Conservation (phyloP, 352 stramenopile genomes). For the Globisporangium paroecandrum region DNA sequence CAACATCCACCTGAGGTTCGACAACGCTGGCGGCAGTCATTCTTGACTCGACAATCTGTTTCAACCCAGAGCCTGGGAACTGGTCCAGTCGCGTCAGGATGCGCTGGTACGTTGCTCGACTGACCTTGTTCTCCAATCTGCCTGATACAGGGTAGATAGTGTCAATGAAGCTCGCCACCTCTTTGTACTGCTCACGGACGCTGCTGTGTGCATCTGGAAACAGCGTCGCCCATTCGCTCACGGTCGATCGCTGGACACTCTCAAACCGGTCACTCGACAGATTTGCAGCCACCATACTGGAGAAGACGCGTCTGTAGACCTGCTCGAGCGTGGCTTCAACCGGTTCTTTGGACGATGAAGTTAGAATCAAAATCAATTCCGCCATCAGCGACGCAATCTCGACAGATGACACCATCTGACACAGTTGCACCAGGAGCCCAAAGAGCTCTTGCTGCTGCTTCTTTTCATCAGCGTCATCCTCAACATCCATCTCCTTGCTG, state of each 20-base stretch:
- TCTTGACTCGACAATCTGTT: slow-evolving; percentile 19
- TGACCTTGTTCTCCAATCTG: background rate
- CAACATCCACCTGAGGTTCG: background rate
- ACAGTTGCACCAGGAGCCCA: slow-evolving; percentile 11
- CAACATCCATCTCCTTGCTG: background rate
- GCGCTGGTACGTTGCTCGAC: slow-evolving; percentile 16
- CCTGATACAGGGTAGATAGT: background rate
- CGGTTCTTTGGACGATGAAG: background rate
- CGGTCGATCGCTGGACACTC: background rate
- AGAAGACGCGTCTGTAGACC: slow-evolving; percentile 9
- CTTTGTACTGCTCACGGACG: background rate
- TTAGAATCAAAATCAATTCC: slow-evolving; percentile 8
- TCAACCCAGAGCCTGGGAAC: slow-evolving; percentile 31
- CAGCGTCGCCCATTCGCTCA: slow-evolving; percentile 5
- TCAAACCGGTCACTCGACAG: background rate
- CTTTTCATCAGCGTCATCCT: background rate
- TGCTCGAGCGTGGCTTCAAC: background rate
- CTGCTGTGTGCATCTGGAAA: slow-evolving; percentile 13
- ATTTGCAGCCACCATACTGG: background rate
- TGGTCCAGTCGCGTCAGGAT: slow-evolving; percentile 28
- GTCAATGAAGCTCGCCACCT: background rate
- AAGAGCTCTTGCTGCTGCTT: background rate
- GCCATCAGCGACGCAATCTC: slow-evolving; percentile 16
- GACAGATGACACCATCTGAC: slow-evolving; percentile 14
- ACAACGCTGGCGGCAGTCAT: background rate